Evolutionary conservation across 1,139 yeast genomes (phyloP), one percentile per base, ranked within the genome.

Genomic region (Taphrina betulina): DNA sequence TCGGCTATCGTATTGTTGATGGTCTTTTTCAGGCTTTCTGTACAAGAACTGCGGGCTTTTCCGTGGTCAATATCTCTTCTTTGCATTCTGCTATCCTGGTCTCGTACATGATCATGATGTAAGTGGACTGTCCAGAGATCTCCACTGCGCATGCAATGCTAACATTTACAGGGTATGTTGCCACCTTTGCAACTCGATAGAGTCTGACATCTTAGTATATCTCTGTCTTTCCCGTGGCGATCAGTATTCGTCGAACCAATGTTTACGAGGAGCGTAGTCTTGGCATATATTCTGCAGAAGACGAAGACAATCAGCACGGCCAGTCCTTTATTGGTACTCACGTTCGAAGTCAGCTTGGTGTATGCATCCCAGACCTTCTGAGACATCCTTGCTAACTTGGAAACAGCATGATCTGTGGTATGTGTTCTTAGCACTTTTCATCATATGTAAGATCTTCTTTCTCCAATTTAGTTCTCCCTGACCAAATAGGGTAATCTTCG

Each of bases 241-340:
- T 92, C 64, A 87, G 96, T 43, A 89, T 92, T 63, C 82, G 99
- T 71, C 79, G 96, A 68, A 92, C 98, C 20, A 92, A 92, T 68
- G 99, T 92, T 48, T 92, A 92, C 70, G 99, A 92, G 68, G 98
- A 92, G 67, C 97, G 89, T 68, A 85, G 96, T 0, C 73, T 92
- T 60, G 98, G 98, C 12, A 79, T 90, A 12, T 90, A 88, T 67
- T 73, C 77, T 29, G 78, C 77, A 40, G 72, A 72, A 19, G 56
- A 52, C 14, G 50, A 35, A 5, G 40, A 42, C 2, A 20, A 23
- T 20, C 28, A 19, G 8, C 29, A 28, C 28, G 44, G 33, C 20
- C 43, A 65, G 29, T 81, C 85, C 4, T 88, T 83, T 65, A 80
- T 90, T 58, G 90, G 95, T 1, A 80, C 90, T 14, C 98, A 94